Conservation (phyloP, 2,329 filamentous ascomycete genomes). For the Aschersonia sp. region DNA sequence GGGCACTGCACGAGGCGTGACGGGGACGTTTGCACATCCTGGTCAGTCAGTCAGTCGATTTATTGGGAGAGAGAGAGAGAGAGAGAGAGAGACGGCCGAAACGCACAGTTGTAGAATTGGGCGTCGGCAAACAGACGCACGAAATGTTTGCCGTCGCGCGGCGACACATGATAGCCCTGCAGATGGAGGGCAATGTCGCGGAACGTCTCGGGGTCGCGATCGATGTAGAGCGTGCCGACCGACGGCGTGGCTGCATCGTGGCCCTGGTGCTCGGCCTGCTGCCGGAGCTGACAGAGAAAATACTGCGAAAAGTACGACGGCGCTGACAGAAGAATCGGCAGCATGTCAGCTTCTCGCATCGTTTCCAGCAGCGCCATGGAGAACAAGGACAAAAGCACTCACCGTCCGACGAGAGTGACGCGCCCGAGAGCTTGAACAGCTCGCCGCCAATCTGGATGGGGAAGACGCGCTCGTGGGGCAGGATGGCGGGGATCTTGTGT, state of each 20-base stretch:
- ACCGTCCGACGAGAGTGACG: conserved; percentile 62
- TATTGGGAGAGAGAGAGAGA: too few species aligned
- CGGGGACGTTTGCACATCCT: too few species aligned
- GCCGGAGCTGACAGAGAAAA: conserved; percentile 68
- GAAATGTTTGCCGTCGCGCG: conserved; percentile 72
- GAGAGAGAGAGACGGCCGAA: too few species aligned
- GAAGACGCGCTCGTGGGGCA: conserved; percentile 60
- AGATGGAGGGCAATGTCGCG: conserved; percentile 80
- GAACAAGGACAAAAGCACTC: conserved; percentile 14
- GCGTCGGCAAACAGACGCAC: conserved; percentile 89
- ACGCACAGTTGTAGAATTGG: conserved; percentile 77
- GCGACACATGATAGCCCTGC: conserved; percentile 79
- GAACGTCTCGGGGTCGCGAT: conserved; percentile 83
- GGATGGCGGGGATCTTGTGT: conserved; percentile 36
- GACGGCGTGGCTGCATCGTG: conserved; percentile 26
- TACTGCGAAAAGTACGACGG: conserved; percentile 95
- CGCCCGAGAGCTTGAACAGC: conserved; percentile 59
- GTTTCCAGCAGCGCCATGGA: not conserved
- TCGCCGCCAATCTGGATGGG: conserved; percentile 61
- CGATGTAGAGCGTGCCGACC: conserved; percentile 69
- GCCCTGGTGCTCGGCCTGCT: conserved; percentile 45
- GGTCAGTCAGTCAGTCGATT: too few species aligned
- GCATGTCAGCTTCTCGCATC: not conserved
- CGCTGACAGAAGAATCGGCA: conserved; percentile 32
- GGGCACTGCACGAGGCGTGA: conserved; percentile 43